phyloP scores from a whole-genome alignment of 177 flowering plant species.

The Tripterygium wilfordii region DNA sequence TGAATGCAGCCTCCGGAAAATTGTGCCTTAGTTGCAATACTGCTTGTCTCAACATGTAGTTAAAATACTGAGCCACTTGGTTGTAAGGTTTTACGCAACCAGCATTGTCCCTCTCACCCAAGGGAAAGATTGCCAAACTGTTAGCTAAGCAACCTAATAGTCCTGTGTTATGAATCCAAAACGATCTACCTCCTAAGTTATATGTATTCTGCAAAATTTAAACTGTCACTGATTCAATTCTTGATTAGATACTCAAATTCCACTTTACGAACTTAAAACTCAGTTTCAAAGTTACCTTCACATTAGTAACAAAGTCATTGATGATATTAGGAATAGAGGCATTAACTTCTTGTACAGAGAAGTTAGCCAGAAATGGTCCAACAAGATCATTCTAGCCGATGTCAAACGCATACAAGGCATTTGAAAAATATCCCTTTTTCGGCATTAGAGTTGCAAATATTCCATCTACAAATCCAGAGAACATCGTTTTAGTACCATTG shows the following conservation, averaged over 20 bases:
- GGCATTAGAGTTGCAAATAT: conserved; percentile 14
- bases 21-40: conserved; percentile 19
- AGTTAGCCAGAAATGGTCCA: conserved; percentile 5
- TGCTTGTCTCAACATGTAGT: conserved; percentile 16
- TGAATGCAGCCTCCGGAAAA: conserved; percentile 21
- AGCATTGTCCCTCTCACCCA: conserved; percentile 2
- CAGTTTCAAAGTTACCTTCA: too few relatives aligned
- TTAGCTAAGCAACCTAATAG: conserved; percentile 31
- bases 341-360: conserved; percentile 14
- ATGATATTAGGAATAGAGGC: conserved; percentile 22
- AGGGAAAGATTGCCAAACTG: conserved; percentile 3
- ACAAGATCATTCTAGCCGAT: conserved; percentile 35
- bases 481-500: too few relatives aligned
- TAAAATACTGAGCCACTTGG: conserved; percentile 22
- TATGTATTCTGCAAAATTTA: conserved; percentile 22
- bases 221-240: too few relatives aligned
- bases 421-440: conserved; percentile 13
- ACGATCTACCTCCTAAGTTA: conserved; percentile 19
- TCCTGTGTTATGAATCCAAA: conserved; percentile 32
- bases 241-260: too few relatives aligned
- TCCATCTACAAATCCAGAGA: too few relatives aligned
- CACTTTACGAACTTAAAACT: too few relatives aligned
- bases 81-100: conserved; percentile 29
- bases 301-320: conserved; percentile 5
- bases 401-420: conserved; percentile 29